Conservation (phyloP, 371 early-diverging fungal species). For the Globomyces sp. region DNA sequence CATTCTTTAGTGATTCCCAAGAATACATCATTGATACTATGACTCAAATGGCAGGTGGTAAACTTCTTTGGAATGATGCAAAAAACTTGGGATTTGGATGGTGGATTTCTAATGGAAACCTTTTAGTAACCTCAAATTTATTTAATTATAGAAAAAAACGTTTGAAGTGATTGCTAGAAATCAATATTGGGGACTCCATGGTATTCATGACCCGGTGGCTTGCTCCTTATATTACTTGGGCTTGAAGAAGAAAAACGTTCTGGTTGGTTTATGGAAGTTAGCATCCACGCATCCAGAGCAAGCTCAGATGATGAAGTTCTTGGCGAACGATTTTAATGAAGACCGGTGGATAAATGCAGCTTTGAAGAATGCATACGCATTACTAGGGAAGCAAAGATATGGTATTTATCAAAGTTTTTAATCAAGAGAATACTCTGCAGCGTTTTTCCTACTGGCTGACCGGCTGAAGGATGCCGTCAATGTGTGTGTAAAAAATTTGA, state of each 20-base stretch:
- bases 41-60: constrained; percentile 55
- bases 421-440: constrained; percentile 77
- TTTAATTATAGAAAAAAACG: constrained; percentile 47
- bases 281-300: constrained; percentile 83
- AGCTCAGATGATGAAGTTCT: constrained; percentile 78
- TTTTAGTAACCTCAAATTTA: constrained; percentile 53
- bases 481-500: constrained; percentile 85
- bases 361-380: constrained; percentile 93
- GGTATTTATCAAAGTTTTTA: constrained; percentile 48
- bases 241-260: constrained; percentile 77
- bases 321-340: constrained; percentile 85
- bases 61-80: constrained; percentile 79
- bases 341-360: constrained; percentile 91
- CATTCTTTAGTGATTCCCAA: constrained; percentile 87
- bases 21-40: constrained; percentile 63
- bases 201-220: constrained; percentile 74
- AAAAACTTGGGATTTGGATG: constrained; percentile 76
- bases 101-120: constrained; percentile 78
- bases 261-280: constrained; percentile 87
- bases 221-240: constrained; percentile 87
- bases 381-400: constrained; percentile 92
- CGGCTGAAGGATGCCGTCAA: constrained; percentile 84
- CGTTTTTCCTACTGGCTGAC: constrained; percentile 91
- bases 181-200: constrained; percentile 70
- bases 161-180: constrained; percentile 85